A percentile compares a stretch with the other conserved stretches of the same genome.
Evolutionary conservation across 257 asterid genomes (phyloP).

Genomic region (Jaltomata sinuosa): DNA sequence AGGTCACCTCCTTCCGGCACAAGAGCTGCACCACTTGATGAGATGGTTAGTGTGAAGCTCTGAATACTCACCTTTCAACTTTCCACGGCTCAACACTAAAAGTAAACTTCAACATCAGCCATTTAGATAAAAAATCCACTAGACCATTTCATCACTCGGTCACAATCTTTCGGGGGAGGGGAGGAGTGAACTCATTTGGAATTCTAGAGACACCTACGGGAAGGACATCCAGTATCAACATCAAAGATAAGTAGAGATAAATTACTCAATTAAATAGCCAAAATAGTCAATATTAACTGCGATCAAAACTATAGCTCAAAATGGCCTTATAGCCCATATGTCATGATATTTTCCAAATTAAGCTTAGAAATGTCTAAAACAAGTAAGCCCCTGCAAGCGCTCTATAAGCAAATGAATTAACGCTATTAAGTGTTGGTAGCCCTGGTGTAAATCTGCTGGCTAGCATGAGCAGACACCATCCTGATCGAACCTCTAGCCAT

Average conservation of each 20-base stretch:
- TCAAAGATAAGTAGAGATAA: not conserved
- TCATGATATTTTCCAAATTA: not conserved
- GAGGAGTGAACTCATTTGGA: not conserved
- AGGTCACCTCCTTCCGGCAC: not conserved
- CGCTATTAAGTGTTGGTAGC: constrained; percentile 69
- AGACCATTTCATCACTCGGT: not conserved
- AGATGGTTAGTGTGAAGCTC: not conserved
- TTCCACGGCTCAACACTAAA: not conserved
- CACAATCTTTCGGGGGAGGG: not conserved
- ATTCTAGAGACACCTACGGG: not conserved
- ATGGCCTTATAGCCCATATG: not conserved
- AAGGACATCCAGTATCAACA: not conserved
- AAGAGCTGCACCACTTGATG: not conserved
- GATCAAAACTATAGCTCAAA: not conserved
- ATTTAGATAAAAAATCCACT: not conserved
- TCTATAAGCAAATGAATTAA: not conserved
- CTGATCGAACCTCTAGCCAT: constrained; percentile 62
- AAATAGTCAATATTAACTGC: constrained; percentile 6
- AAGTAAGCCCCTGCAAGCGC: constrained; percentile 2
- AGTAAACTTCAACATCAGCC: not conserved
- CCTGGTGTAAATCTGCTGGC: constrained; percentile 92
- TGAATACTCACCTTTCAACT: not conserved
- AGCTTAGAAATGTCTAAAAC: constrained; percentile 1
- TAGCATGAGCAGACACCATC: constrained; percentile 72
- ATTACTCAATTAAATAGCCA: not conserved